Conservation (phyloP, 1,139 yeast genomes). For the Yamadazyma epiphylla region DNA sequence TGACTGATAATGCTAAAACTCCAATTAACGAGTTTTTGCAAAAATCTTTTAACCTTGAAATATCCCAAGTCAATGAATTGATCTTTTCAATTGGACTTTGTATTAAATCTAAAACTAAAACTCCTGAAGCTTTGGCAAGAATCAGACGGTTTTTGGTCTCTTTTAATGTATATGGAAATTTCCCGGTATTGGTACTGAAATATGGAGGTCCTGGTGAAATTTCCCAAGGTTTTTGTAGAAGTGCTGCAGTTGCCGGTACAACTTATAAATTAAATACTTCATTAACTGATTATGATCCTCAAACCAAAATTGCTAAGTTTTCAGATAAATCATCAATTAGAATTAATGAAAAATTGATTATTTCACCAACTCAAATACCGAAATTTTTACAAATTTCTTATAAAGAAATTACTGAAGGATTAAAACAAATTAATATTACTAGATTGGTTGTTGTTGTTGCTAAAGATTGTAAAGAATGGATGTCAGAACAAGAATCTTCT, state of each 20-base stretch:
- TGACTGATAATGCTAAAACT: slow-evolving; percentile 52
- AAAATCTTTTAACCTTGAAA: slow-evolving; percentile 65
- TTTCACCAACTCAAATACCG: slow-evolving; percentile 71
- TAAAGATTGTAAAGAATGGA: slow-evolving; percentile 89
- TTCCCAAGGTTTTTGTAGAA: slow-evolving; percentile 94
- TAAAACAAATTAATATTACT: slow-evolving; percentile 51
- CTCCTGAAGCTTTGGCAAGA: slow-evolving; percentile 73
- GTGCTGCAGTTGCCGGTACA: slow-evolving; percentile 98
- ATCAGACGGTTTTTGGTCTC: slow-evolving; percentile 81
- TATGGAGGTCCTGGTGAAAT: slow-evolving; percentile 97
- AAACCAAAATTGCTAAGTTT: slow-evolving; percentile 62
- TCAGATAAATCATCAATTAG: slow-evolving; percentile 73
- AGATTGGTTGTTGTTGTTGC: slow-evolving; percentile 80
- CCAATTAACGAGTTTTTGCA: slow-evolving; percentile 59
- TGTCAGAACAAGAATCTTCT: slow-evolving; percentile 75
- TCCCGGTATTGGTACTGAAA: slow-evolving; percentile 88
- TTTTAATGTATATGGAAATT: slow-evolving; percentile 90
- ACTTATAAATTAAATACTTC: slow-evolving; percentile 79
- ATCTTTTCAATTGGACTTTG: slow-evolving; percentile 84
- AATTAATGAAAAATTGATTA: slow-evolving; percentile 72
- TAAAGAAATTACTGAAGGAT: slow-evolving; percentile 31
- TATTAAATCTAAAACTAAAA: slow-evolving; percentile 51
- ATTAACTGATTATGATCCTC: slow-evolving; percentile 61
- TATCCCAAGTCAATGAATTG: slow-evolving; percentile 75
- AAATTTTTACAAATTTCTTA: slow-evolving; percentile 35